Percentiles rank a stretch among this genome's conserved stretches.
These are phyloP conservation scores for Trichoderma semiorbis DNA, from an alignment of 2,329 filamentous ascomycete genomes.

Conservation along the genomic window DNA sequence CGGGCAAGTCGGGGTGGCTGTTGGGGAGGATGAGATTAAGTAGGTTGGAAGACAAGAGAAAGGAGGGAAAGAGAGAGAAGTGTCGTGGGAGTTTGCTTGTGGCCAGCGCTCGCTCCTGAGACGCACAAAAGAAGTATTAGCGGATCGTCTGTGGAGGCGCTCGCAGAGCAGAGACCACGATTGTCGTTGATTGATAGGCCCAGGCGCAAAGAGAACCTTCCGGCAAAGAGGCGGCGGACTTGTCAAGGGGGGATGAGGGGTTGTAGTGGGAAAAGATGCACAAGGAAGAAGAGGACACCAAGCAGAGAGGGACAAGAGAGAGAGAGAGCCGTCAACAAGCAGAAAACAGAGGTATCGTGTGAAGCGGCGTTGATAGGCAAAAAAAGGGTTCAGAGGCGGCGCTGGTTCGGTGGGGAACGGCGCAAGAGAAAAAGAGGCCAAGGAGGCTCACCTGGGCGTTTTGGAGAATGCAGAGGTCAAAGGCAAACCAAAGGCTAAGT, in stretches of 20 bases:
- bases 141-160: constrained; percentile 14
- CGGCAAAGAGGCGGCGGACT: constrained; percentile 19
- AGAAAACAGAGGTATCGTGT: not conserved
- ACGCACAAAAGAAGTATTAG: constrained; percentile 18
- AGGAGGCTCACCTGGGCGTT: constrained; percentile 30
- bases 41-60: not conserved
- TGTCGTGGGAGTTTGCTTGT: constrained; percentile 15
- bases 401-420: constrained; percentile 16
- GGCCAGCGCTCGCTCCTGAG: constrained; percentile 20
- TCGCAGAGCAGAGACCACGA: constrained; percentile 14
- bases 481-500: not conserved
- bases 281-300: not conserved
- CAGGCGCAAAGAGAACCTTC: not conserved
- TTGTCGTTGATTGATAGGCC: not conserved
- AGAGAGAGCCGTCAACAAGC: not conserved
- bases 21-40: not conserved
- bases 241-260: constrained; percentile 4
- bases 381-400: constrained; percentile 14
- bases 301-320: constrained; percentile 2
- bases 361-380: constrained; percentile 1
- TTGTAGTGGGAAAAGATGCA: constrained; percentile 4
- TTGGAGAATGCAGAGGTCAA: constrained; percentile 6
- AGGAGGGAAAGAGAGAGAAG: constrained; percentile 11
- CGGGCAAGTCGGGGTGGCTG: constrained; percentile 11
- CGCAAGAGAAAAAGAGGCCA: constrained; percentile 15